Base-by-base conservation (phyloP, 2,329 filamentous ascomycete species). In the Periconia digitata region DNA sequence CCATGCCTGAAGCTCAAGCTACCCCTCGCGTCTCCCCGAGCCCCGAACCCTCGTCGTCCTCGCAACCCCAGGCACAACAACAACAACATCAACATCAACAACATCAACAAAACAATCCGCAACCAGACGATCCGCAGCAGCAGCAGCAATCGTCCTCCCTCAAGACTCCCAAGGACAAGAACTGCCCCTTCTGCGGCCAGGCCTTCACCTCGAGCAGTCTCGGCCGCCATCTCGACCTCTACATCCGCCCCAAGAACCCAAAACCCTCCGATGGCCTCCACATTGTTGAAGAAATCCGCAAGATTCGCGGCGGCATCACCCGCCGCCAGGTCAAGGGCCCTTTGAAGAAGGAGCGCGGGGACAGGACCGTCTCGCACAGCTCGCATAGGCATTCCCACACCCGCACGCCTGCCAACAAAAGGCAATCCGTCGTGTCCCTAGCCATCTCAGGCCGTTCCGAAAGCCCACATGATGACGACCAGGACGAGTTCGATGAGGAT, bases 121-220 rank as follows among this genome's bases (percentile, higher is more conserved):
- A 32, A 32, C 27, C 6, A 22, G 7, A 10, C 20, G 18, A 18
- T 7, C 37, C 5, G 37, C 16, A 40, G 38, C 18, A 40, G 18
- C 38, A 40, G n/a, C 35, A 3, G 44, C 52, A 27, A 50, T 39
- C 37, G 39, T 51, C 47, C 32, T 55, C 58, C 57, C 69, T 71
- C 47, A 70, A 75, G 44, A 80, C 87, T 15, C 72, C 80, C 50
- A 97, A 97, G 73, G 92, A 97, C 75, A 90, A 89, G 67, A 85
- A 79, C 55, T 96, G 92, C 70, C 89, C 86, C 29, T 97, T 90
- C 75, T 97, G 92, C 71, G 80, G 85, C 40, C 90, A 96, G 71
- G 80, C 87, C 6, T 97, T 96, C 68, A 96, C 92, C 15, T 96
- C 92, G 1, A 96, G 91, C 15, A 95, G 90, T 2, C 83, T 97